Percentiles rank a stretch among this genome's conserved stretches.
phyloP scores from a whole-genome alignment of 1,284 basidiomycete genomes.

The Leccinum pallidistipes region DNA sequence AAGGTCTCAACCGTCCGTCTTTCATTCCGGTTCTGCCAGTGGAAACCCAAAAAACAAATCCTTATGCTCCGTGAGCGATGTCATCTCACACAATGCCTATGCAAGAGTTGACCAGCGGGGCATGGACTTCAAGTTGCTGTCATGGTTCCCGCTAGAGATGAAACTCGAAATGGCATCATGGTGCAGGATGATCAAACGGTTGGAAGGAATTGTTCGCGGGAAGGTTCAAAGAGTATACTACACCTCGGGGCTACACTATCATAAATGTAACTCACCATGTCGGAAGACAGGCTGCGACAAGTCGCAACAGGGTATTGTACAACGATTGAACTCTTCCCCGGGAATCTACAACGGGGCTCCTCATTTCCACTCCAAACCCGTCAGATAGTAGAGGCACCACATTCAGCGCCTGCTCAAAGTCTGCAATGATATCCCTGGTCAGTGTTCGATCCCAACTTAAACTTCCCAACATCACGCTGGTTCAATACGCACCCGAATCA shows the following conservation, averaged over 20 bases:
- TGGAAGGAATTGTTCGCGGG: too few relatives aligned
- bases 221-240: too few relatives aligned
- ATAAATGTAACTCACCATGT: not conserved
- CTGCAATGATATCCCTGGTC: constrained; percentile 83
- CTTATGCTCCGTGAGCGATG: too few relatives aligned
- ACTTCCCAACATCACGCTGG: constrained; percentile 3
- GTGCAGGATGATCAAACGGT: too few relatives aligned
- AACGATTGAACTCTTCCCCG: not conserved
- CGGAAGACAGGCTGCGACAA: not conserved
- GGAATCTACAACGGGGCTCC: not conserved
- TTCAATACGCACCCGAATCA: constrained; percentile 69
- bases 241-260: not conserved
- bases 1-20: too few relatives aligned
- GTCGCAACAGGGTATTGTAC: not conserved
- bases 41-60: too few relatives aligned
- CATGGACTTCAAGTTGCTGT: too few relatives aligned
- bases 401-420: constrained; percentile 57
- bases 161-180: too few relatives aligned
- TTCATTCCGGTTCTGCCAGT: too few relatives aligned
- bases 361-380: not conserved
- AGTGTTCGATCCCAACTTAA: constrained; percentile 75
- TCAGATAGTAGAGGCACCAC: not conserved
- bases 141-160: too few relatives aligned
- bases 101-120: too few relatives aligned
- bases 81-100: too few relatives aligned